Percentiles rank a stretch among this genome's conserved stretches.
These are phyloP conservation scores for Cutaneotrichosporon mucoides DNA, from an alignment of 1,284 basidiomycete species.

Conservation along the genomic window DNA sequence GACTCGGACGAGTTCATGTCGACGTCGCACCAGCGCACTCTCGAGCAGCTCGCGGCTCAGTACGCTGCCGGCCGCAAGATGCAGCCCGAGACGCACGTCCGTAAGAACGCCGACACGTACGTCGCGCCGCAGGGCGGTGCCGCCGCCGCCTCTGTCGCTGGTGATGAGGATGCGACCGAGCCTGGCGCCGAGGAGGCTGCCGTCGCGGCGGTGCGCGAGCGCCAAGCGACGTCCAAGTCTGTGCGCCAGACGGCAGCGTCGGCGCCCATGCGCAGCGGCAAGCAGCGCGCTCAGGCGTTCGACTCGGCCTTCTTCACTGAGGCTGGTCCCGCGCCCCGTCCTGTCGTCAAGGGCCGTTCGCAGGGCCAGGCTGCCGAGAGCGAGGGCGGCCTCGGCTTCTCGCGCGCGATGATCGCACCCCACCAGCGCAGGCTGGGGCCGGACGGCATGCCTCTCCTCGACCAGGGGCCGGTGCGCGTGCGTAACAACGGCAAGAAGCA, in stretches of 20 bases:
- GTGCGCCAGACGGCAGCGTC: slow-evolving; percentile 40
- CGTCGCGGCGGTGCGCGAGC: slow-evolving; percentile 5
- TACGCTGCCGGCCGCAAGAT: slow-evolving; percentile 61
- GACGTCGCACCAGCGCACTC: slow-evolving; percentile 61
- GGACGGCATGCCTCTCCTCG: slow-evolving; percentile 61
- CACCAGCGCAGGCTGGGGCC: slow-evolving; percentile 74
- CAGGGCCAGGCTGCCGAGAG: slow-evolving; percentile 45
- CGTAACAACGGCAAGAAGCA: slow-evolving; percentile 73
- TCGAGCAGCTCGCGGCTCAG: slow-evolving; percentile 55
- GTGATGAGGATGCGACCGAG: background rate
- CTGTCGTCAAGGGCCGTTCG: slow-evolving; percentile 60
- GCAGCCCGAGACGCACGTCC: slow-evolving; percentile 78
- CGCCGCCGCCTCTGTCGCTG: background rate
- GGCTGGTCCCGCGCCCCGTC: slow-evolving; percentile 56
- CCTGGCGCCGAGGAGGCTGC: background rate
- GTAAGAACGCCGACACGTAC: slow-evolving; percentile 76
- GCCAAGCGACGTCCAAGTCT: slow-evolving; percentile 13
- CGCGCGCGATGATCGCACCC: slow-evolving; percentile 64
- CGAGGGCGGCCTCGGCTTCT: slow-evolving; percentile 58
- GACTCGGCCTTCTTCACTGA: slow-evolving; percentile 81
- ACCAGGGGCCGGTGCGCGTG: slow-evolving; percentile 52
- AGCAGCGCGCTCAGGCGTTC: slow-evolving; percentile 60
- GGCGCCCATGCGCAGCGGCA: slow-evolving; percentile 40
- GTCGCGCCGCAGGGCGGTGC: slow-evolving; percentile 48
- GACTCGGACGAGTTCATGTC: slow-evolving; percentile 73